These are phyloP conservation scores for Backusella psychrophila DNA, from an alignment of 192 early-diverging fungal genomes.

Conservation along the genomic window DNA sequence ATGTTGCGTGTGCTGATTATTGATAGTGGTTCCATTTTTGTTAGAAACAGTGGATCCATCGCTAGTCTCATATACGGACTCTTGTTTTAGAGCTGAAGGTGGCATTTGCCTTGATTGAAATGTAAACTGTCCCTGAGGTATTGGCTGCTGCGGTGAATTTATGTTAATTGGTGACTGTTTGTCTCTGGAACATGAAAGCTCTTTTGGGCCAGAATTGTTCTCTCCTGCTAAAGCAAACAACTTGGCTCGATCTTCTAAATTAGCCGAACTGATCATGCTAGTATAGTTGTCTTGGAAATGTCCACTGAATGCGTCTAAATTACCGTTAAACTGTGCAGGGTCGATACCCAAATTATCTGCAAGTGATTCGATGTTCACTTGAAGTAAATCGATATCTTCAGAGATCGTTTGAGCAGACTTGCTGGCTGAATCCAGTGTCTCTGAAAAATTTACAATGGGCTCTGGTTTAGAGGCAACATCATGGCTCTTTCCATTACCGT, in stretches of 20 bases:
- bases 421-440: slow-evolving; percentile 17
- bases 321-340: slow-evolving; percentile 9
- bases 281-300: slow-evolving; percentile 12
- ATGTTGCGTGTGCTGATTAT: not conserved
- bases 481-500: not conserved
- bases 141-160: not conserved
- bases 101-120: not conserved
- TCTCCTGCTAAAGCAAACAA: not conserved
- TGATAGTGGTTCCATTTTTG: not conserved
- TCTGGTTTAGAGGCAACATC: not conserved
- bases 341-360: slow-evolving; percentile 24
- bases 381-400: slow-evolving; percentile 25
- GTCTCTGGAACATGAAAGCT: not conserved
- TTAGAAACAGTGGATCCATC: not conserved
- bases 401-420: slow-evolving; percentile 26
- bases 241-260: not conserved
- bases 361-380: slow-evolving; percentile 22
- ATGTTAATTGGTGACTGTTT: not conserved
- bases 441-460: not conserved
- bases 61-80: not conserved
- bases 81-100: not conserved
- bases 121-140: not conserved
- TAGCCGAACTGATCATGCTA: slow-evolving; percentile 11
- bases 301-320: slow-evolving; percentile 5
- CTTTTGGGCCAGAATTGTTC: not conserved